Evolutionary conservation across 345 rosid genomes (phyloP).

Genomic region (Luvunga scandens): DNA sequence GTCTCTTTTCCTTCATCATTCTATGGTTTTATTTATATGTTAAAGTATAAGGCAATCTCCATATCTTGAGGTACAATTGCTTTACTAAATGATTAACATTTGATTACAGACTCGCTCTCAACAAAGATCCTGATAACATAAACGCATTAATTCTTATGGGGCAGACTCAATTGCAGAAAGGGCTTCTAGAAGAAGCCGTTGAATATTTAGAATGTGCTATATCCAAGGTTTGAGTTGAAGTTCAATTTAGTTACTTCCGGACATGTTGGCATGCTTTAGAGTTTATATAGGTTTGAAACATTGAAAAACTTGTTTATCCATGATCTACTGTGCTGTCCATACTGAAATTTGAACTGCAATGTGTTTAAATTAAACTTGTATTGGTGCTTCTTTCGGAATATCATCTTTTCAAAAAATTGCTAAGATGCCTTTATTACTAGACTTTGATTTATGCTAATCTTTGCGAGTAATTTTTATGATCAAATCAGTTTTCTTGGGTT

Average conservation of each 20-base stretch:
- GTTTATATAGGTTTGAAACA: neutral
- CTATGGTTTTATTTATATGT: neutral
- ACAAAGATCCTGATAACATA: slow-evolving; percentile 66
- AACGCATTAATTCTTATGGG: slow-evolving; percentile 68
- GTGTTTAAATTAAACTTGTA: neutral
- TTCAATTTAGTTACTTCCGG: neutral
- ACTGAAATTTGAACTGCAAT: neutral
- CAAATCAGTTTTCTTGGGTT: neutral
- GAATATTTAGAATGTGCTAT: slow-evolving; percentile 67
- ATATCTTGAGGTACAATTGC: neutral
- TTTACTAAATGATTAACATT: slow-evolving; percentile 1
- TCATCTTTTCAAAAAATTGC: neutral
- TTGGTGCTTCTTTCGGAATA: neutral
- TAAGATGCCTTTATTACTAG: neutral
- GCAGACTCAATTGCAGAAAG: slow-evolving; percentile 62
- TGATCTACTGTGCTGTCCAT: neutral
- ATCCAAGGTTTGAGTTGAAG: slow-evolving; percentile 48
- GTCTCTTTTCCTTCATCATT: neutral
- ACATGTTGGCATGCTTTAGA: neutral
- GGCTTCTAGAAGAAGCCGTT: slow-evolving; percentile 50
- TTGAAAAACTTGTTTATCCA: neutral
- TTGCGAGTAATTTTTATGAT: slow-evolving; percentile 9
- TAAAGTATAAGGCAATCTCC: neutral
- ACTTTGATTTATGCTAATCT: slow-evolving; percentile 6
- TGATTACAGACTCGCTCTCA: slow-evolving; percentile 60